Conservation (phyloP, 2,329 filamentous ascomycete genomes). For the Septoria linicola region DNA sequence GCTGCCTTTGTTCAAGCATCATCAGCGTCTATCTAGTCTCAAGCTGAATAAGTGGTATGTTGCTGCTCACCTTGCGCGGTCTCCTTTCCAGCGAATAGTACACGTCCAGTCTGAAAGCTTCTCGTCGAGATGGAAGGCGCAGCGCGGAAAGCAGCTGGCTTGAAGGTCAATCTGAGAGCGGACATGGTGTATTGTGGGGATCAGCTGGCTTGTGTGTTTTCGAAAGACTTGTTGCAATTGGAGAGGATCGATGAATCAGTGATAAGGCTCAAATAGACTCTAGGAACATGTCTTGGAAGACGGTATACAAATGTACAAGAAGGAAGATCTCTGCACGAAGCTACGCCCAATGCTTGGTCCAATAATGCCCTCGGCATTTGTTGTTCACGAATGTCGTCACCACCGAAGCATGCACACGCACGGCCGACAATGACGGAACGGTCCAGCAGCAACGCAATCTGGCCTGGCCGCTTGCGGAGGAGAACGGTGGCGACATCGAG, state of each 20-base stretch:
- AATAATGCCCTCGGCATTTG: too few relatives aligned
- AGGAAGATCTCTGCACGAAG: not conserved
- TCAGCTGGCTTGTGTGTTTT: not conserved
- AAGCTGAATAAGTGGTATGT: not conserved
- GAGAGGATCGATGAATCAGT: not conserved
- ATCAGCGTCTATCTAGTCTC: not conserved
- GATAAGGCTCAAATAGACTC: not conserved
- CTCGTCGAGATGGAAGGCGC: conserved; percentile 21
- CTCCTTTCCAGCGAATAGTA: conserved; percentile 45
- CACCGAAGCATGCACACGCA: too few relatives aligned
- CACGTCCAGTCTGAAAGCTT: conserved; percentile 42
- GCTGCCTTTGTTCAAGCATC: too few relatives aligned
- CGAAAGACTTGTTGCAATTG: not conserved
- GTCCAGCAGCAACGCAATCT: too few relatives aligned
- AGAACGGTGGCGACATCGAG: too few relatives aligned
- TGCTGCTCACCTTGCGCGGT: conserved; percentile 43
- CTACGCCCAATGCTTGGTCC: too few relatives aligned
- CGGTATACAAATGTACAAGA: not conserved
- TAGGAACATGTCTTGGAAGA: conserved; percentile 2
- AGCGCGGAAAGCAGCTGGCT: conserved; percentile 11
- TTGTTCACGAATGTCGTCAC: too few relatives aligned
- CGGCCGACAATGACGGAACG: too few relatives aligned
- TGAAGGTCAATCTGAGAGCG: not conserved
- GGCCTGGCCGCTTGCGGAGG: too few relatives aligned
- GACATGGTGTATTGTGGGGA: not conserved